Percentiles rank a stretch among this genome's conserved stretches.
phyloP scores from a whole-genome alignment of 257 asterid genomes.

The Solanum bulbocastanum region DNA sequence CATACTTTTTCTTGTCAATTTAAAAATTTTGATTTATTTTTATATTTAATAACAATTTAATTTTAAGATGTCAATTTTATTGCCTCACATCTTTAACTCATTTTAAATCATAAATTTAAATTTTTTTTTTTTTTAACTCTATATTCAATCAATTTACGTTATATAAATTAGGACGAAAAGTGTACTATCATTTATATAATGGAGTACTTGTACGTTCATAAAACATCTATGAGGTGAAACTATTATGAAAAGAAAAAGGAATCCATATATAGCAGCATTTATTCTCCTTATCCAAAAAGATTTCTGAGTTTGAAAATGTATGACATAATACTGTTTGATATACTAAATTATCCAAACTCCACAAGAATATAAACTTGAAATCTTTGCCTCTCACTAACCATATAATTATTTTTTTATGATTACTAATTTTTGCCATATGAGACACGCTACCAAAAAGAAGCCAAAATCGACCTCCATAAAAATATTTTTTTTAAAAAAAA shows the following conservation, averaged over 20 bases:
- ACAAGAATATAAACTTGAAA: neutral
- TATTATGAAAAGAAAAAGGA: neutral
- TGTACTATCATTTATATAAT: too few relatives aligned
- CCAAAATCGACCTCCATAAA: neutral
- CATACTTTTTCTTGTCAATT: neutral
- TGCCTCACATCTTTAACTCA: too few relatives aligned
- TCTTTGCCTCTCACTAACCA: neutral
- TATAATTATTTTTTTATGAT: too few relatives aligned
- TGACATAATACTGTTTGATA: neutral
- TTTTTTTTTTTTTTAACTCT: neutral
- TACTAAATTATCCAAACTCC: neutral
- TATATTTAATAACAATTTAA: too few relatives aligned
- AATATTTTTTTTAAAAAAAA: too few relatives aligned
- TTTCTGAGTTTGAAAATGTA: neutral
- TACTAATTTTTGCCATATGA: neutral
- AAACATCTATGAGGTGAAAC: neutral
- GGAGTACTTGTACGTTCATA: neutral
- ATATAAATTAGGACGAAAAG: too few relatives aligned
- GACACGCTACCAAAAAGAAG: neutral
- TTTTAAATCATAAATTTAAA: too few relatives aligned
- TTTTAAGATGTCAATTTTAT: too few relatives aligned
- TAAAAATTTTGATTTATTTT: too few relatives aligned
- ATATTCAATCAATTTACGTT: neutral
- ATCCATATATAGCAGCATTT: neutral
- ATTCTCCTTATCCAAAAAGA: neutral